phyloP scores from a whole-genome alignment of 208 protist species.

The Acanthamoeba triangularis region DNA sequence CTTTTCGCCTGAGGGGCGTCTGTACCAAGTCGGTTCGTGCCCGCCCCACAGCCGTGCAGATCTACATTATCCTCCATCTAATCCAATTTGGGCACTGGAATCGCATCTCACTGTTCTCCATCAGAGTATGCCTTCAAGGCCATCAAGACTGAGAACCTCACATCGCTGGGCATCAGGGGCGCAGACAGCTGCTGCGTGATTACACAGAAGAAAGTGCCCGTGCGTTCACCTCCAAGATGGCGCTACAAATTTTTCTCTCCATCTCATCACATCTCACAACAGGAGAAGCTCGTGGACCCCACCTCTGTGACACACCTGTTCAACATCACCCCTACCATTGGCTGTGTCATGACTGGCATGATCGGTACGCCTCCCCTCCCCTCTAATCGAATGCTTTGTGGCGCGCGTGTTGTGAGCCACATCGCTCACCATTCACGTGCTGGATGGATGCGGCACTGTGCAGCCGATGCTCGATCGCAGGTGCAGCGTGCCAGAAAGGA shows the following conservation, averaged over 20 bases:
- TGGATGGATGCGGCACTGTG: not conserved
- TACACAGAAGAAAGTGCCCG: slow-evolving; percentile 98
- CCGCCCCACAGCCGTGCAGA: not conserved
- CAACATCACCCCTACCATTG: slow-evolving; percentile 96
- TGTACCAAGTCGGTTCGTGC: slow-evolving; percentile 97
- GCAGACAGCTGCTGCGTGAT: slow-evolving; percentile 96
- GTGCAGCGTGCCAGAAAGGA: slow-evolving; percentile 97
- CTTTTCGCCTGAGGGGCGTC: slow-evolving; percentile 98
- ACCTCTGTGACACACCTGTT: slow-evolving; percentile 97
- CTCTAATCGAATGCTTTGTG: not conserved
- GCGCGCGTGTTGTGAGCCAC: too few relatives aligned
- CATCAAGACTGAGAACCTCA: slow-evolving; percentile 97
- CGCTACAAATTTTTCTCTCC: not conserved
- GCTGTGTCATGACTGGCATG: slow-evolving; percentile 97
- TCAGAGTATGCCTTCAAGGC: slow-evolving; percentile 99
- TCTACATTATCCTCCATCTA: not conserved
- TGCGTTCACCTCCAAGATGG: slow-evolving; percentile 60
- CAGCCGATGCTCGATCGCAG: slow-evolving; percentile 95
- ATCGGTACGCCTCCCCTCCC: slow-evolving; percentile 84
- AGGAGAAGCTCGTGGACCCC: slow-evolving; percentile 98
- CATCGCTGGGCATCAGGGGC: slow-evolving; percentile 97
- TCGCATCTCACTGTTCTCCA: not conserved
- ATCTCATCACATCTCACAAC: not conserved
- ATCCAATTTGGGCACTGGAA: not conserved
- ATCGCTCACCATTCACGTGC: not conserved